These are phyloP conservation scores for Coemansia sp. DNA, from an alignment of 192 early-diverging fungal species.

Conservation along the genomic window DNA sequence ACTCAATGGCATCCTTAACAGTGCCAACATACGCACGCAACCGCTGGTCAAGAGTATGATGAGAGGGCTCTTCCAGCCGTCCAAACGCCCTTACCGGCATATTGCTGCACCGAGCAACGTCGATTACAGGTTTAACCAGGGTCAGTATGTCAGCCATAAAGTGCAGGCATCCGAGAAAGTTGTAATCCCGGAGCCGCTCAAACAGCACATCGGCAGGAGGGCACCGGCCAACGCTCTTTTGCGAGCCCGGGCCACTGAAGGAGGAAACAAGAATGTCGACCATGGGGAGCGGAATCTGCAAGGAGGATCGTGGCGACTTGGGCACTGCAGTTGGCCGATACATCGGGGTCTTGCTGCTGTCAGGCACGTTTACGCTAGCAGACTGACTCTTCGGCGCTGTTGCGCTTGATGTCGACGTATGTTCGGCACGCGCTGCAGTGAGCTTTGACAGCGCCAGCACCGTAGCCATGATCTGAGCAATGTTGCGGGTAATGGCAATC, in stretches of 20 bases:
- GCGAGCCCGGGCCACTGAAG: constrained; percentile 23
- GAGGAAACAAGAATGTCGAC: constrained; percentile 42
- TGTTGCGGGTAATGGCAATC: constrained; percentile 46
- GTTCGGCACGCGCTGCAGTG: background rate
- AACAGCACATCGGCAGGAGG: constrained; percentile 39
- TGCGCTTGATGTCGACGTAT: background rate
- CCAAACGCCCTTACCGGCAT: constrained; percentile 35
- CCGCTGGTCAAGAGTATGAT: constrained; percentile 41
- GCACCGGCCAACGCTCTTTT: constrained; percentile 43
- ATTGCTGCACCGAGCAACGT: constrained; percentile 26
- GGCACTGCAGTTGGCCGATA: constrained; percentile 4
- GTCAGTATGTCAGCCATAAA: constrained; percentile 48
- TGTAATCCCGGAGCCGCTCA: constrained; percentile 43
- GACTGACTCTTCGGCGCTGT: background rate
- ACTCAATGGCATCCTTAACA: constrained; percentile 42
- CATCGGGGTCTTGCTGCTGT: constrained; percentile 10
- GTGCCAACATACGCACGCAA: constrained; percentile 39
- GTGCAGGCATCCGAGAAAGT: constrained; percentile 48
- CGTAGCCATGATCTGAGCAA: constrained; percentile 52
- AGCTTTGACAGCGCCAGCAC: constrained; percentile 38
- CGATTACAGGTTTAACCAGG: constrained; percentile 47
- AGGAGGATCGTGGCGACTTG: constrained; percentile 33
- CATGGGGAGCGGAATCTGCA: constrained; percentile 45
- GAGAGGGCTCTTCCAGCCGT: constrained; percentile 17
- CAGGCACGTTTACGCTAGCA: constrained; percentile 20